Conservation (phyloP, 148 eudicot genomes). For the Mesembryanthemum crystallinum region DNA sequence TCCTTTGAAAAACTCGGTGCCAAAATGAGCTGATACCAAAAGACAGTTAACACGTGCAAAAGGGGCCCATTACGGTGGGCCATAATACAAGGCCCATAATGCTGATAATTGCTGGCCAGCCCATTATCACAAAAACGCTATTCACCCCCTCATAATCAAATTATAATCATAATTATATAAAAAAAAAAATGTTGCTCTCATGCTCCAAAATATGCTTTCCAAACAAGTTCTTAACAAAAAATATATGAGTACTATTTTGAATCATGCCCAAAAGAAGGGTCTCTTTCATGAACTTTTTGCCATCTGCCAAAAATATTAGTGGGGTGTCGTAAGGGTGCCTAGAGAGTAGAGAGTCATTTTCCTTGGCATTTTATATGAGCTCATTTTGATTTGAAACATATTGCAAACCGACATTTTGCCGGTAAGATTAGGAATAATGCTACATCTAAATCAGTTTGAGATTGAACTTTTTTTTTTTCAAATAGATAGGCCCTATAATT, state of each 20-base stretch:
- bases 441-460: too few species aligned
- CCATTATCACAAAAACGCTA: neutral
- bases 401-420: neutral
- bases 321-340: too few species aligned
- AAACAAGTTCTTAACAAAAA: neutral
- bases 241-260: neutral
- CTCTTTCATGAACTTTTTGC: constrained; percentile 7
- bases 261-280: constrained; percentile 5
- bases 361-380: neutral
- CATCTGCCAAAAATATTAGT: neutral
- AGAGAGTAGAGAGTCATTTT: neutral
- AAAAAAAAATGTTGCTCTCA: neutral
- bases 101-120: neutral
- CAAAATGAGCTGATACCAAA: neutral
- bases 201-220: constrained; percentile 9
- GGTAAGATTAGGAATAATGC: too few species aligned
- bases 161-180: too few species aligned
- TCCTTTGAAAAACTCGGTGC: neutral
- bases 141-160: neutral
- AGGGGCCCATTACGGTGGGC: constrained; percentile 8
- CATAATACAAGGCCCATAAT: neutral
- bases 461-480: too few species aligned
- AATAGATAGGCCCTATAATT: too few species aligned
- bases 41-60: neutral
- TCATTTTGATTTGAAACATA: neutral